Conservation (phyloP, 2,329 filamentous ascomycete species). For the Aaosphaeria arxii region DNA sequence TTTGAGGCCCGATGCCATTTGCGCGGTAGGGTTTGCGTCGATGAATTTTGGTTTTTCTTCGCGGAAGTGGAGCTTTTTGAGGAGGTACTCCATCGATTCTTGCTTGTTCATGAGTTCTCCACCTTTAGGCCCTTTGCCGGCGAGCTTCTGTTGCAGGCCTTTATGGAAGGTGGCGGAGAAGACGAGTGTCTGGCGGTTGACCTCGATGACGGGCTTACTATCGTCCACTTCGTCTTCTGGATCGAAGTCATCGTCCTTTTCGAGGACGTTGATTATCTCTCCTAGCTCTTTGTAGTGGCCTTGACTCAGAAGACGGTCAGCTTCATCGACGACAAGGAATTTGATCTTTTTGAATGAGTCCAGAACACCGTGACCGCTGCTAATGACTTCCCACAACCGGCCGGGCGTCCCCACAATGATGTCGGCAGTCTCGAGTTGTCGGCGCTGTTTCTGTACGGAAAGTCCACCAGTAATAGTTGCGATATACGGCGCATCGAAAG, state of each 20-base stretch:
- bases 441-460: conserved; percentile 91
- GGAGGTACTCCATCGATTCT: conserved; percentile 87
- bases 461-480: conserved; percentile 89
- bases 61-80: conserved; percentile 85
- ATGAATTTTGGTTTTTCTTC: conserved; percentile 84
- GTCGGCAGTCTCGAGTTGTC: conserved; percentile 78
- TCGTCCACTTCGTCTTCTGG: conserved; percentile 41
- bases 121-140: conserved; percentile 63
- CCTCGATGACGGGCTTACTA: neutral
- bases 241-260: conserved; percentile 53
- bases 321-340: conserved; percentile 91
- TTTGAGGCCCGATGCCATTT: conserved; percentile 82
- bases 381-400: conserved; percentile 90
- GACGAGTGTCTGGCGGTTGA: conserved; percentile 75
- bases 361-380: conserved; percentile 67
- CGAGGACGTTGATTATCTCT: conserved; percentile 78
- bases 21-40: conserved; percentile 82
- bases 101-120: conserved; percentile 65
- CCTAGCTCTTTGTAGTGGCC: conserved; percentile 94
- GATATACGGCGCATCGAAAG: conserved; percentile 60
- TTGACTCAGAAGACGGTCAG: conserved; percentile 84
- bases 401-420: conserved; percentile 93
- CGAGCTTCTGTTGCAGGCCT: conserved; percentile 83
- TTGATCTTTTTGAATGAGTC: conserved; percentile 68
- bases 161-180: conserved; percentile 97